Evolutionary conservation across 169 alveolate genomes (phyloP).

Genomic region (Babesia sp.): DNA sequence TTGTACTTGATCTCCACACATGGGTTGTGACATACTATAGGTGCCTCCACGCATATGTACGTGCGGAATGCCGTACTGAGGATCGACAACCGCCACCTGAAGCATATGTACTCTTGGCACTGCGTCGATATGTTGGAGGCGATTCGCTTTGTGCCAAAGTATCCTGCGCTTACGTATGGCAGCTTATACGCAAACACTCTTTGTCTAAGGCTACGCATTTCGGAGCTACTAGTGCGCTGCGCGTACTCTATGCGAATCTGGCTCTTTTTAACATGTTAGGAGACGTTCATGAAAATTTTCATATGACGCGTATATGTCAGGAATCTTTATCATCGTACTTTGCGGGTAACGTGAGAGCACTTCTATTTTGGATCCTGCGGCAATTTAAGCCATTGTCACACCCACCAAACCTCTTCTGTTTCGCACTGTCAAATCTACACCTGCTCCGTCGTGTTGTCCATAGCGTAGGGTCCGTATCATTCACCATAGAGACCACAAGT

Average conservation of each 20-base stretch:
- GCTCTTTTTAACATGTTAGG: conserved; percentile 5
- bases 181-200: conserved; percentile 41
- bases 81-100: conserved; percentile 2
- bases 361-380: conserved; percentile 47
- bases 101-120: conserved; percentile 24
- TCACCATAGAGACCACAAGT: conserved; percentile 4
- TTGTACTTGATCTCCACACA: conserved; percentile 45
- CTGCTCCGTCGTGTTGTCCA: conserved; percentile 3
- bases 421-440: conserved; percentile 39
- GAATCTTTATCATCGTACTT: conserved; percentile 39
- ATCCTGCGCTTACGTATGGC: conserved; percentile 37
- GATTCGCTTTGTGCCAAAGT: conserved; percentile 38
- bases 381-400: conserved; percentile 38
- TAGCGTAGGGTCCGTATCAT: conserved; percentile 25
- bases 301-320: conserved; percentile 23
- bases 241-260: conserved; percentile 24
- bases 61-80: conserved; percentile 16
- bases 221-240: conserved; percentile 48
- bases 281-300: conserved; percentile 1
- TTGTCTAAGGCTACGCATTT: conserved; percentile 29
- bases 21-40: conserved; percentile 54
- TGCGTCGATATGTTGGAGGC: conserved; percentile 41
- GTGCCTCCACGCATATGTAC: conserved; percentile 17
- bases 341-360: conserved; percentile 21
- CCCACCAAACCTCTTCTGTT: conserved; percentile 11